These are phyloP conservation scores for Phytophthora brassicae DNA, from an alignment of 352 stramenopile genomes.

Conservation along the genomic window DNA sequence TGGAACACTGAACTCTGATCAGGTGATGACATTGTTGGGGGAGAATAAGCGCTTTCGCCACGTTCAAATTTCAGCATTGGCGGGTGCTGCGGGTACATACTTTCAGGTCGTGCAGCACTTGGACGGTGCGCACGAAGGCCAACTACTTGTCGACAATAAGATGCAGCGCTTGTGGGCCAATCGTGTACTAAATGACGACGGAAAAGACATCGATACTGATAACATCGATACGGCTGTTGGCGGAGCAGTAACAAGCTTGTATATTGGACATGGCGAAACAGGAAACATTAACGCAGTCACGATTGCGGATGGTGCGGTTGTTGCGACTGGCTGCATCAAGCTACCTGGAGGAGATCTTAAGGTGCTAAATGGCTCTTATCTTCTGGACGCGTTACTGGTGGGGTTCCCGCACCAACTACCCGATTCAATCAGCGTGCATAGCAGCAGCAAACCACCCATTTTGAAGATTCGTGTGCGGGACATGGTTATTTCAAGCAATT, in stretches of 20 bases:
- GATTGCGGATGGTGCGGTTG: conserved; percentile 49
- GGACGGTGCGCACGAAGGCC: conserved; percentile 47
- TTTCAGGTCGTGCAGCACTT: conserved; percentile 58
- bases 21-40: conserved; percentile 27
- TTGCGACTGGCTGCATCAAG: conserved; percentile 39
- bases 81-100: conserved; percentile 59
- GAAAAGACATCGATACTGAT: conserved; percentile 23
- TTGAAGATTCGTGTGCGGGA: conserved; percentile 40
- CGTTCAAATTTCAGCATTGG: conserved; percentile 45
- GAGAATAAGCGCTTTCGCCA: conserved; percentile 36
- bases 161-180: conserved; percentile 38
- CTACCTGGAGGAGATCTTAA: conserved; percentile 41
- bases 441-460: conserved; percentile 23
- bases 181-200: conserved; percentile 26
- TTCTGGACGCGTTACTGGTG: conserved; percentile 44
- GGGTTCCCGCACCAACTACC: conserved; percentile 16
- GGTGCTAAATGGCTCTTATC: conserved; percentile 50
- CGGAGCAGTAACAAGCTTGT: conserved; percentile 50
- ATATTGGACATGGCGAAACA: conserved; percentile 26
- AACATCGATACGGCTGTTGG: conserved; percentile 37
- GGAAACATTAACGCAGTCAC: conserved; percentile 41
- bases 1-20: conserved; percentile 30
- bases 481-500: conserved; percentile 43
- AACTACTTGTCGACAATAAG: conserved; percentile 45
- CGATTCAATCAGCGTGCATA: conserved; percentile 26